phyloP scores from a whole-genome alignment of 805 yeast genomes.

The Candida montana region DNA sequence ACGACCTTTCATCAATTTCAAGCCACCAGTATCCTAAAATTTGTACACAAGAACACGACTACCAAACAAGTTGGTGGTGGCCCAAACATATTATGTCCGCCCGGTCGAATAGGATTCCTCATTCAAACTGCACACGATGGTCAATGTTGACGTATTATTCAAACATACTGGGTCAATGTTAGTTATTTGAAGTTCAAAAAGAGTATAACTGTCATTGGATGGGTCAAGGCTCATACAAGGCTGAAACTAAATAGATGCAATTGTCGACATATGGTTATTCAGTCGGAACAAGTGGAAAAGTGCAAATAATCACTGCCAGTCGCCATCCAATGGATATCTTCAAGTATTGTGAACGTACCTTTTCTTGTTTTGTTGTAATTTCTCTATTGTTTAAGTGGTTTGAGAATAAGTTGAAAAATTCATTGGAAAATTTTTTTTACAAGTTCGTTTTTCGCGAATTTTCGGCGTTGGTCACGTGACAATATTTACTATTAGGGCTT shows the following conservation, averaged over 20 bases:
- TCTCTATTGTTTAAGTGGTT: no score
- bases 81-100: slow-evolving; percentile 39
- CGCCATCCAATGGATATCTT: not conserved
- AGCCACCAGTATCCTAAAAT: slow-evolving; percentile 35
- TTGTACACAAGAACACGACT: slow-evolving; percentile 51
- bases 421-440: no score
- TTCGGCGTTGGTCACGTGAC: no score
- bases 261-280: slow-evolving; percentile 49
- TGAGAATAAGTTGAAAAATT: no score
- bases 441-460: no score
- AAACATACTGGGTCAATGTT: slow-evolving; percentile 4
- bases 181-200: no score
- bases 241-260: slow-evolving; percentile 50
- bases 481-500: no score
- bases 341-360: not conserved
- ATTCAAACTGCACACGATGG: slow-evolving; percentile 6
- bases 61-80: slow-evolving; percentile 34
- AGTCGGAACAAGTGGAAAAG: slow-evolving; percentile 54
- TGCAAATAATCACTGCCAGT: slow-evolving; percentile 16
- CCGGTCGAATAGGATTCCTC: slow-evolving; percentile 37
- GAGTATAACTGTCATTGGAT: no score
- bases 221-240: slow-evolving; percentile 47
- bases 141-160: not conserved
- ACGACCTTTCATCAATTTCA: slow-evolving; percentile 46
- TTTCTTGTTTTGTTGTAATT: not conserved